Percentiles rank a stretch among this genome's conserved stretches.
Conservation (phyloP, 345 rosid genomes). For the Schrenkiella parvula region DNA sequence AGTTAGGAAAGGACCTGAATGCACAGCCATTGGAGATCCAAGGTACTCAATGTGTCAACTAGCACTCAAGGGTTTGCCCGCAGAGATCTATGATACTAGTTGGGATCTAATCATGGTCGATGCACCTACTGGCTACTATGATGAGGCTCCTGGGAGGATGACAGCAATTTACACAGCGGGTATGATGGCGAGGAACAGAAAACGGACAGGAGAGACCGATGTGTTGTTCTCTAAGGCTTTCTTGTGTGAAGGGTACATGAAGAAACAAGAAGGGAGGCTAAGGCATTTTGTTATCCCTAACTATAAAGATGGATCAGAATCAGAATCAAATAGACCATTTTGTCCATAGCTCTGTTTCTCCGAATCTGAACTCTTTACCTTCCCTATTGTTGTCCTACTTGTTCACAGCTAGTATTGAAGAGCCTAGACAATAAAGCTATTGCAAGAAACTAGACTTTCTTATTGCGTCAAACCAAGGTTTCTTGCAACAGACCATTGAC, state of each 20-base stretch:
- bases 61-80: constrained; percentile 76
- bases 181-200: constrained; percentile 75
- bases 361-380: neutral
- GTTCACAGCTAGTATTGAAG: neutral
- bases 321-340: constrained; percentile 43
- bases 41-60: constrained; percentile 73
- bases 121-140: constrained; percentile 75
- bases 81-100: constrained; percentile 57
- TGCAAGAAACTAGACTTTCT: neutral
- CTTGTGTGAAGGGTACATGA: constrained; percentile 71
- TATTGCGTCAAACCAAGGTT: neutral
- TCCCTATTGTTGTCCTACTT: neutral
- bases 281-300: constrained; percentile 89
- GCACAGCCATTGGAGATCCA: constrained; percentile 61
- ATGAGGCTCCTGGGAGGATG: constrained; percentile 92
- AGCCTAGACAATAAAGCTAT: neutral
- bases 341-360: constrained; percentile 45
- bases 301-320: constrained; percentile 39
- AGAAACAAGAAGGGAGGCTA: constrained; percentile 65
- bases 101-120: constrained; percentile 96
- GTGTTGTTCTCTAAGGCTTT: constrained; percentile 74
- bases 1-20: constrained; percentile 67
- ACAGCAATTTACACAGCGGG: constrained; percentile 79
- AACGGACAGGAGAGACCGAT: constrained; percentile 60
- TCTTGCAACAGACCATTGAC: neutral